Evolutionary conservation across 2,329 filamentous ascomycete genomes (phyloP).

Genomic region (Annulohypoxylon truncatum): DNA sequence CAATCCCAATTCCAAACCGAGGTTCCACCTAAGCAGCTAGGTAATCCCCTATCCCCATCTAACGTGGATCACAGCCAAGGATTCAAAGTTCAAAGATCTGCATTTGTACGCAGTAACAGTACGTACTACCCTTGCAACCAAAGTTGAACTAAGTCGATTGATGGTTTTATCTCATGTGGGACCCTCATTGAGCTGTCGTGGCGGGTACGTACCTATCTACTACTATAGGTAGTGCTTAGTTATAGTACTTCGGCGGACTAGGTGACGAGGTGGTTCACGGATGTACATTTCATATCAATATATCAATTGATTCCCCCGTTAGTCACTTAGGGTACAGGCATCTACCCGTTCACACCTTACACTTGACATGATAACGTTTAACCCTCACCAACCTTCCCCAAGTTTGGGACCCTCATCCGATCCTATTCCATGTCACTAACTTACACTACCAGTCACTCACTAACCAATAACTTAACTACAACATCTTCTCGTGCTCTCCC

Average conservation of each 20-base stretch:
- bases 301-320: constrained; percentile 12
- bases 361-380: constrained; percentile 32
- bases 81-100: constrained; percentile 2
- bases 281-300: constrained; percentile 7
- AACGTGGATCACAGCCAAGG: constrained; percentile 13
- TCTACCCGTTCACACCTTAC: constrained; percentile 16
- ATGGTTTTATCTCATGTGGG: constrained; percentile 26
- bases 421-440: constrained; percentile 25
- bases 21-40: neutral
- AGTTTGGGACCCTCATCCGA: constrained; percentile 17
- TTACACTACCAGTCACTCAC: too few species aligned
- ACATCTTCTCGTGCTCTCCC: constrained; percentile 17
- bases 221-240: constrained; percentile 4
- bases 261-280: neutral
- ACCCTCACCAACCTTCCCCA: constrained; percentile 25
- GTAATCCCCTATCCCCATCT: constrained; percentile 19
- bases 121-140: constrained; percentile 9
- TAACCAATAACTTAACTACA: constrained; percentile 20
- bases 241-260: constrained; percentile 3
- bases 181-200: constrained; percentile 14
- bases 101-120: neutral
- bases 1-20: neutral
- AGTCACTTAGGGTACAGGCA: constrained; percentile 27
- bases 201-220: constrained; percentile 2
- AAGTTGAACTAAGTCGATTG: neutral